Evolutionary conservation across 306 rosid species (phyloP), one percentile per base, ranked within the genome.

Genomic region (Cercis canadensis): DNA sequence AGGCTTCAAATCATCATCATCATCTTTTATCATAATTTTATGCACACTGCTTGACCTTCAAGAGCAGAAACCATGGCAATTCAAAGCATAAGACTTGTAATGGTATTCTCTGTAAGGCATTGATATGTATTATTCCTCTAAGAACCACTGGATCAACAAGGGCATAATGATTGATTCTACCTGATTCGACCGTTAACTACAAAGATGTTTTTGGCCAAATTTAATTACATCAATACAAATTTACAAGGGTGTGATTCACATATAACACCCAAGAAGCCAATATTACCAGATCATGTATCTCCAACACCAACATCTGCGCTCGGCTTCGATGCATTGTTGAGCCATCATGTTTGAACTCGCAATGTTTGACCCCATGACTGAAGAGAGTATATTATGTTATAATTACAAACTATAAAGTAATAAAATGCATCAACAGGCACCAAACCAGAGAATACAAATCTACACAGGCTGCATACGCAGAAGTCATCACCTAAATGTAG

Each of bases 311-410:
- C 49, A 55, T 56, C 9, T 62, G 53, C 17, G 17, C 43, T 65
- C 69, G 56, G 76, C 76, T 75, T 78, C 69, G 70, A 11, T n/a
- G 61, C 21, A 55, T 76, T 66, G 16, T 49, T n/a, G 10, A 17
- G 57, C 46, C 46, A 43, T 9, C 49, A 4, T 43, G 4, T 43
- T 11, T 43, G 49, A 43, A 4, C 11, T 12, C 7, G 10, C 43
- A 6, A 43, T 43, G 13, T 11, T 43, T 12, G 11, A 36, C 45
- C 75, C 75, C 51, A 53, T 16, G 83, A 75, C 87, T 78, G 81
- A 70, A 70, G 31, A 43, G 65, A 37, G 41, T 65, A 44, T 75
- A 75, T 24, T 72, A 61, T 32, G 57, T 24, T 24, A 37, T 0
- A 37, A 6, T 37, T 37, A 37, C 43, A 37, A 5, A 37, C 43